Base-by-base conservation (phyloP, 495 filamentous ascomycete genomes). In the Penicillium cataractarum region DNA sequence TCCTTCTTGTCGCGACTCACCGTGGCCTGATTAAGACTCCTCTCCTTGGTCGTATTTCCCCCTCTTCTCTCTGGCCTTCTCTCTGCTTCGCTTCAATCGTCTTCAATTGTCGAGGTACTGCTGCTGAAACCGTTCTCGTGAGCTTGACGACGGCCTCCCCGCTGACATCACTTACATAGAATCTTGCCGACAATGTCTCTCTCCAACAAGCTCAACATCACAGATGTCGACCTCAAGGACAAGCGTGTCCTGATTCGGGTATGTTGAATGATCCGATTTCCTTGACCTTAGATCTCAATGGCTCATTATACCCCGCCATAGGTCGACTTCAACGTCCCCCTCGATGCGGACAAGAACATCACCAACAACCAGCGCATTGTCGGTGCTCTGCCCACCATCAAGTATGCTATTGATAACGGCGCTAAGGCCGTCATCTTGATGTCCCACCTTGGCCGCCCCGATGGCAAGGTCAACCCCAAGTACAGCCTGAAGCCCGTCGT, bases 261-360 rank as follows among this genome's bases (percentile, higher is more conserved):
- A 87, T 70, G 91, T 84, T 55, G 27, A 57, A 46, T 10, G n/a
- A 22, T 60, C 8, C 29, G 50, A 19, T 52, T 57, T 55, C 40
- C 39, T 49, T 29, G 40, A 6, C 24, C 19, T 24, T 46, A 27
- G 15, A 52, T 49, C 6, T 6, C 35, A 58, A 58, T 64, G 37
- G 61, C 63, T 67, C 49, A 72, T 67, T 60, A 64, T 52, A 27
- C n/a, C 40, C 37, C 15, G 17, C 2, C 27, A 44, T 71, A 97
- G 94, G 94, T 99, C 69, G 95, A 99, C 83, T 99, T 99, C 87
- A 99, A 99, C 81, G 95, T 99, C 54, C 95, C 95, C 66, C 92
- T 97, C 74, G 91, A 98, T 74, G 84, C 82, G 65, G 81, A 93
- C 63, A 90, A 90, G 83, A 92, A 94, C n/a, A 85, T 97, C 75